These are phyloP conservation scores for Xerocomus brunneocitrinus DNA, from an alignment of 768 basidiomycete species.

Conservation along the genomic window DNA sequence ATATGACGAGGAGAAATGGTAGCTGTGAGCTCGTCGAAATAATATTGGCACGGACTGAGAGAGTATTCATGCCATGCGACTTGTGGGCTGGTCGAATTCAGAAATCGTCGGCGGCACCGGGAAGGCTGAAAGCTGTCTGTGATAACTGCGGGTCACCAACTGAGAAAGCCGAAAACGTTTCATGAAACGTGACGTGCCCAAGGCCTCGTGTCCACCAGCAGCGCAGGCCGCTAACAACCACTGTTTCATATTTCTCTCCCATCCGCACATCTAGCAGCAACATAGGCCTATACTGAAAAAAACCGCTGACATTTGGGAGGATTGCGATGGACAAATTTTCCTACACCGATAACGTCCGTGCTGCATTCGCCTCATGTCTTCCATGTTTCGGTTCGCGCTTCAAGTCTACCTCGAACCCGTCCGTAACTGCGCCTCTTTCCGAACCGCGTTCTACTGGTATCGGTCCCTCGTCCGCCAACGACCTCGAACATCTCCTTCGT, in stretches of 20 bases:
- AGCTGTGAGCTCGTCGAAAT: no score
- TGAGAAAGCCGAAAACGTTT: background rate
- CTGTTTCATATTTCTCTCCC: background rate
- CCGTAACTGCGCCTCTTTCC: constrained; percentile 8
- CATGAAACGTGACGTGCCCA: background rate
- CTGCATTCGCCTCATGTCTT: constrained; percentile 56
- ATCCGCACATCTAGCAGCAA: background rate
- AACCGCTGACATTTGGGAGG: background rate
- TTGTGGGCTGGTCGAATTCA: no score
- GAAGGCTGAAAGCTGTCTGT: no score
- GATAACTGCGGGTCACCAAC: no score
- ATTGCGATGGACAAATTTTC: constrained; percentile 45
- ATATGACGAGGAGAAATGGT: no score
- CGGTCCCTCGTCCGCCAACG: constrained; percentile 23
- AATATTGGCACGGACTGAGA: no score
- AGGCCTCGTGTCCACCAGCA: background rate
- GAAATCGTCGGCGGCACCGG: no score
- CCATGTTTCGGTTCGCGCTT: constrained; percentile 47
- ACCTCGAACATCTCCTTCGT: constrained; percentile 48
- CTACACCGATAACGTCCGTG: constrained; percentile 58
- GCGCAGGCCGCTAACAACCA: background rate
- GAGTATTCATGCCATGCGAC: no score
- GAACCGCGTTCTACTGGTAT: constrained; percentile 25
- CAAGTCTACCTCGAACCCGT: constrained; percentile 20
- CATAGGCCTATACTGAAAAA: background rate